Evolutionary conservation across 169 alveolate species (phyloP).

Genomic region (Toxoplasma gondii): DNA sequence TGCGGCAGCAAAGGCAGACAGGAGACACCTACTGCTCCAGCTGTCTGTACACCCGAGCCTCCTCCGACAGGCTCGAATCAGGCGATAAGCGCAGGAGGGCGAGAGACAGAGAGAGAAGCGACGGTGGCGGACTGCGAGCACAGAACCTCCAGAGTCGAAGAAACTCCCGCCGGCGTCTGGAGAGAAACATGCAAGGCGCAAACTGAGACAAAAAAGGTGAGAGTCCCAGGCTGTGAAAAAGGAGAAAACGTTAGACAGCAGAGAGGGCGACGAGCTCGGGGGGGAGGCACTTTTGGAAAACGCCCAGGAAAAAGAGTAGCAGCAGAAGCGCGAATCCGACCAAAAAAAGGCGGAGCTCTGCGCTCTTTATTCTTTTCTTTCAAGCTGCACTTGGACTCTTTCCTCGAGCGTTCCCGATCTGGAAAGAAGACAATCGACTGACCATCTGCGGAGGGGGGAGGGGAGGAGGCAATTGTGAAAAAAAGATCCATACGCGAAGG

Average conservation of each 20-base stretch:
- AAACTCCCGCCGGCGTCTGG: background rate
- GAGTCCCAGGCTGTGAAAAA: background rate
- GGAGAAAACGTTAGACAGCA: background rate
- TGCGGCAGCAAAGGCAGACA: background rate
- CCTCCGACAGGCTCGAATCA: background rate
- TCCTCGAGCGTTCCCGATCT: too few species aligned
- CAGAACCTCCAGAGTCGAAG: slow-evolving; percentile 9
- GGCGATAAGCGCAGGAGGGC: background rate
- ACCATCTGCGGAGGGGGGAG: too few species aligned
- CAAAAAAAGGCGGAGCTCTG: too few species aligned
- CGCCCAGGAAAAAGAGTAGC: too few species aligned
- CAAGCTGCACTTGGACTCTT: too few species aligned
- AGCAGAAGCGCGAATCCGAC: too few species aligned
- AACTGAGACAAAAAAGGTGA: background rate
- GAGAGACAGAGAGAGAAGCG: background rate
- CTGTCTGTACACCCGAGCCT: background rate
- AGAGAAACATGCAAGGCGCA: background rate
- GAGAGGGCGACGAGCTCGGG: too few species aligned
- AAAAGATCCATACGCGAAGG: too few species aligned
- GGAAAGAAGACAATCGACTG: too few species aligned
- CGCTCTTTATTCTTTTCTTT: too few species aligned
- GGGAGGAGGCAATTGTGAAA: too few species aligned
- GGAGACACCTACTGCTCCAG: background rate
- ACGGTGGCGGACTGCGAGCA: background rate
- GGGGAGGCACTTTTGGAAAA: too few species aligned